Conservation (phyloP, 441 rosid genomes). For the Croton setiger region DNA sequence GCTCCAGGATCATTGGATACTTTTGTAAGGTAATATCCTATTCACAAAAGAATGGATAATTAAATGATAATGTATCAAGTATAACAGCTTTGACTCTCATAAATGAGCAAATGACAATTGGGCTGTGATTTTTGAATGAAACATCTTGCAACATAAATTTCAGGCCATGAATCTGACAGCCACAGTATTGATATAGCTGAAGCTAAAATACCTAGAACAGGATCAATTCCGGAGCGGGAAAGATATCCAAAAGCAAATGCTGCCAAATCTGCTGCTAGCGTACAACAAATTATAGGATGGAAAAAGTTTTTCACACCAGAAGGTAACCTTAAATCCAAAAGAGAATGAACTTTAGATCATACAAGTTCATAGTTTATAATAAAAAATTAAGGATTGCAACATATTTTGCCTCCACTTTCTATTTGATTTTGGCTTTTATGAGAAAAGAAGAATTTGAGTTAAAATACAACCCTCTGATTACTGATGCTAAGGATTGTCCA, state of each 20-base stretch:
- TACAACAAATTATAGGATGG: slow-evolving; percentile 90
- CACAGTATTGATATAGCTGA: too few species aligned
- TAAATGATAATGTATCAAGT: too few species aligned
- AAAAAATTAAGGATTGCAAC: neutral
- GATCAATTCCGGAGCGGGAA: slow-evolving; percentile 77
- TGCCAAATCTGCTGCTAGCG: slow-evolving; percentile 79
- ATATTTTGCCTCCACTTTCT: neutral
- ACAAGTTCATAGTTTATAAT: neutral
- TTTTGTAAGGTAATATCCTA: slow-evolving; percentile 88
- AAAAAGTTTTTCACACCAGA: slow-evolving; percentile 63
- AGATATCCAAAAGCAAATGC: slow-evolving; percentile 79
- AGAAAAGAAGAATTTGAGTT: neutral
- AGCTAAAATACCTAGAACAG: slow-evolving; percentile 57
- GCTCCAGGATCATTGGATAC: slow-evolving; percentile 83
- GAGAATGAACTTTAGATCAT: neutral
- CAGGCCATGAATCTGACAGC: neutral
- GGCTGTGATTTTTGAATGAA: neutral
- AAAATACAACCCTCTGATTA: neutral
- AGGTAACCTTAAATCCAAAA: slow-evolving; percentile 58
- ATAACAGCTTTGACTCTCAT: neutral
- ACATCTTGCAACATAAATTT: neutral
- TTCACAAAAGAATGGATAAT: too few species aligned
- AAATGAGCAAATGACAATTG: too few species aligned
- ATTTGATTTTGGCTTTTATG: neutral
- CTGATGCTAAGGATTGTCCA: neutral